phyloP scores from a whole-genome alignment of 2,329 filamentous ascomycete genomes.

The Cladosporium sp. region DNA sequence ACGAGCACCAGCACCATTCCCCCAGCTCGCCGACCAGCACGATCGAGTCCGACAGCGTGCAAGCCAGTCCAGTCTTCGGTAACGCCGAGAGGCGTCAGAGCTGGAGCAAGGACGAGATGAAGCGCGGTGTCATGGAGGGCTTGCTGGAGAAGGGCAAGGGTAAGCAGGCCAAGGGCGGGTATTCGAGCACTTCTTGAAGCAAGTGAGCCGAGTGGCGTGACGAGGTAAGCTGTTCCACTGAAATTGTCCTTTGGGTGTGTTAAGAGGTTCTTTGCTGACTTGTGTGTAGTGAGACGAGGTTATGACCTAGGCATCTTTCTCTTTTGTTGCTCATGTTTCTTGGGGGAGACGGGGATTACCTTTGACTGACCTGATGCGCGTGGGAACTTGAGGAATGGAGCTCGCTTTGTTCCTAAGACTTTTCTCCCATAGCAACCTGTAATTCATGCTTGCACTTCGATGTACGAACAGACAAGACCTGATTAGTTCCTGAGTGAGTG shows the following conservation, averaged over 20 bases:
- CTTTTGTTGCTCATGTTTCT: not conserved
- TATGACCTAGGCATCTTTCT: not conserved
- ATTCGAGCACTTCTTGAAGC: conserved; percentile 12
- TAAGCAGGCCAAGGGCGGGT: conserved; percentile 19
- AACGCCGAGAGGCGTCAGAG: conserved; percentile 29
- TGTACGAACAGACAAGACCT: not conserved
- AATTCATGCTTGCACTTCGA: not conserved
- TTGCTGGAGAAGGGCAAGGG: conserved; percentile 27
- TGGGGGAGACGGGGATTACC: not conserved
- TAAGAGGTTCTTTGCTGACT: not conserved
- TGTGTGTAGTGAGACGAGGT: not conserved
- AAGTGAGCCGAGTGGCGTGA: not conserved
- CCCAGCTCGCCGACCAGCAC: conserved; percentile 21
- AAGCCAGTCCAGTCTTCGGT: conserved; percentile 24
- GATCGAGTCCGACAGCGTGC: conserved; percentile 26
- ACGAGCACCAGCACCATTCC: conserved; percentile 25
- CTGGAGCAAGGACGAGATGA: conserved; percentile 36
- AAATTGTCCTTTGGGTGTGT: not conserved
- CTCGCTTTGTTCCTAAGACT: not conserved
- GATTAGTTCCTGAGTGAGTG: not conserved
- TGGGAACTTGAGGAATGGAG: not conserved
- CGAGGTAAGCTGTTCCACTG: not conserved
- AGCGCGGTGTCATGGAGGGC: conserved; percentile 34
- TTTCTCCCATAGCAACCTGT: not conserved
- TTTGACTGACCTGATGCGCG: not conserved